phyloP scores from a whole-genome alignment of 2,329 filamentous ascomycete genomes.

The Dothideomycetes sp. region DNA sequence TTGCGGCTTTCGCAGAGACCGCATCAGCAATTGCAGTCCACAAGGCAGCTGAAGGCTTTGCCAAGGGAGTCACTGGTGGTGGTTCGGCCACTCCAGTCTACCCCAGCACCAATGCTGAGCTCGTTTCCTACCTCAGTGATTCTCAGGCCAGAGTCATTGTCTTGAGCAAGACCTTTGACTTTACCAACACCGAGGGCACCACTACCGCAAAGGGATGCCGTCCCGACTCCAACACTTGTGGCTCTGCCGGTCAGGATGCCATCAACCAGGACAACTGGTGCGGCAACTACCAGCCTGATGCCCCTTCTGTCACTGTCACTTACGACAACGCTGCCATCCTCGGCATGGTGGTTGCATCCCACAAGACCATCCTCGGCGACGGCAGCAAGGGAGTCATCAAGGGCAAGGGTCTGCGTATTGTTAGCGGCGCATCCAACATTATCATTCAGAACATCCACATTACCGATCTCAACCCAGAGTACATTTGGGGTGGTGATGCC shows the following conservation, averaged over 20 bases:
- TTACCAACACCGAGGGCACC: slow-evolving; percentile 42
- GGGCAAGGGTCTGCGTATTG: slow-evolving; percentile 30
- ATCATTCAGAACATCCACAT: slow-evolving; percentile 37
- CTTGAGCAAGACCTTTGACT: slow-evolving; percentile 44
- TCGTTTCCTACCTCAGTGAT: slow-evolving; percentile 49
- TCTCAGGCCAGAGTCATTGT: slow-evolving; percentile 45
- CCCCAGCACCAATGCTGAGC: slow-evolving; percentile 43
- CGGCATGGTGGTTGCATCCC: slow-evolving; percentile 24
- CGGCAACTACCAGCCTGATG: slow-evolving; percentile 39
- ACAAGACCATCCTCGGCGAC: slow-evolving; percentile 31
- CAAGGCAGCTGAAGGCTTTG: slow-evolving; percentile 37
- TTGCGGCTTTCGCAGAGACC: slow-evolving; percentile 13
- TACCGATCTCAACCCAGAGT: slow-evolving; percentile 25
- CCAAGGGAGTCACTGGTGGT: slow-evolving; percentile 47
- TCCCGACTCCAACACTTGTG: too few species aligned
- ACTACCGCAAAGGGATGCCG: slow-evolving; percentile 43
- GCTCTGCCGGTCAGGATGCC: slow-evolving; percentile 38
- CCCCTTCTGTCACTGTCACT: slow-evolving; percentile 19
- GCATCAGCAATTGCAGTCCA: slow-evolving; percentile 17
- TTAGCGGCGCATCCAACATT: slow-evolving; percentile 37
- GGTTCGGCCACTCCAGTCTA: slow-evolving; percentile 43
- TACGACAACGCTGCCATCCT: slow-evolving; percentile 23
- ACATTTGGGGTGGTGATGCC: slow-evolving; percentile 29
- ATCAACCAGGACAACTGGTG: slow-evolving; percentile 50
- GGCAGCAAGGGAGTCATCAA: slow-evolving; percentile 28